Conservation (phyloP, 2,329 filamentous ascomycete species). For the Fusarium nanum region DNA sequence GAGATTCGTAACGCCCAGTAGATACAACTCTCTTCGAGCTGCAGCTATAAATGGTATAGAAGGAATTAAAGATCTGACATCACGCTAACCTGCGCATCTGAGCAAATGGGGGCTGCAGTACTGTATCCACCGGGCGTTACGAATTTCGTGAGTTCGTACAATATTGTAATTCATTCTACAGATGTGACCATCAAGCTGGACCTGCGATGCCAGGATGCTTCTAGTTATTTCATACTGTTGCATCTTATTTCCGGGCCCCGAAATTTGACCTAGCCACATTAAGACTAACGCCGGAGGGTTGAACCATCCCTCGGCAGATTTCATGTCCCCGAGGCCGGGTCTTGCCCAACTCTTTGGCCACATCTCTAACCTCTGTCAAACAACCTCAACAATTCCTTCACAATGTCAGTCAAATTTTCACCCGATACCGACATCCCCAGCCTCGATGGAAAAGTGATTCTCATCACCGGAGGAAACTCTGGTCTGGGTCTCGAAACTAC, state of each 20-base stretch:
- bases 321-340: neutral
- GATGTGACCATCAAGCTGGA: neutral
- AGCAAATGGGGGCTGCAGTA: too few species aligned
- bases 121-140: too few species aligned
- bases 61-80: too few species aligned
- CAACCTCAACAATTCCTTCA: neutral
- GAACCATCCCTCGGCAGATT: neutral
- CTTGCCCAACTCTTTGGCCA: neutral
- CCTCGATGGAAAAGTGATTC: constrained; percentile 4
- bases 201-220: neutral
- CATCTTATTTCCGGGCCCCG: neutral
- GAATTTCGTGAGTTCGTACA: too few species aligned
- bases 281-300: neutral
- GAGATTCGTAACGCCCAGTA: too few species aligned
- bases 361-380: neutral
- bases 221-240: neutral
- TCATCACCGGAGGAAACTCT: constrained; percentile 14
- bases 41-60: too few species aligned
- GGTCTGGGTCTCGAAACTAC: neutral
- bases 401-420: neutral
- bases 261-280: neutral
- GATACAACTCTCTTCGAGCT: too few species aligned
- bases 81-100: too few species aligned
- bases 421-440: constrained; percentile 6
- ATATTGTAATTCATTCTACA: too few species aligned